Conservation (phyloP, 1,139 yeast species). For the Suhomyces taliae region DNA sequence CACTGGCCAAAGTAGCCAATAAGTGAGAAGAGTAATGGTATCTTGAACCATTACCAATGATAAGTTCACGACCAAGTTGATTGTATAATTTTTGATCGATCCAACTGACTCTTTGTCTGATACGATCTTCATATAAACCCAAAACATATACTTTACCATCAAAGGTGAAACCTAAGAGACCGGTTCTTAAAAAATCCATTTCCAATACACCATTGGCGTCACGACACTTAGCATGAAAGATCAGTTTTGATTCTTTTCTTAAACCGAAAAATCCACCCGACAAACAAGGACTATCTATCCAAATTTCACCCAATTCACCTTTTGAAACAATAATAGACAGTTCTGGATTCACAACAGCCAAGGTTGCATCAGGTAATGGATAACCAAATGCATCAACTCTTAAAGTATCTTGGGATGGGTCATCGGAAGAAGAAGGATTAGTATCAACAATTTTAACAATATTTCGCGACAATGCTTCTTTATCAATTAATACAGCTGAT, state of each 20-base stretch:
- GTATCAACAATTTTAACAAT: conserved; percentile 69
- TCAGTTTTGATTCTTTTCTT: conserved; percentile 62
- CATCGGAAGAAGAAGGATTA: conserved; percentile 57
- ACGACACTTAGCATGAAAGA: conserved; percentile 79
- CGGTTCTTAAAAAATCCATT: conserved; percentile 85
- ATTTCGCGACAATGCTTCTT: conserved; percentile 77
- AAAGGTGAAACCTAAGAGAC: conserved; percentile 81
- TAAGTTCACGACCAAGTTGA: conserved; percentile 31
- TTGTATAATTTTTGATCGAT: conserved; percentile 48
- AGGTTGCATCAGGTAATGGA: conserved; percentile 90
- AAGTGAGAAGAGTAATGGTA: conserved; percentile 87
- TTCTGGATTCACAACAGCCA: conserved; percentile 94
- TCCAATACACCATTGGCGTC: conserved; percentile 69
- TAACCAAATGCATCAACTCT: conserved; percentile 91
- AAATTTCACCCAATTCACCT: conserved; percentile 92
- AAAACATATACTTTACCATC: conserved; percentile 85
- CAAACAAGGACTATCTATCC: conserved; percentile 90
- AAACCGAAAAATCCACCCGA: conserved; percentile 89
- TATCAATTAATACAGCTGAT: conserved; percentile 76
- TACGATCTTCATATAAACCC: conserved; percentile 89
- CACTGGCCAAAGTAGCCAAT: conserved; percentile 75
- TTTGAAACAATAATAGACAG: conserved; percentile 64
- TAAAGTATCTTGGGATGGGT: conserved; percentile 49
- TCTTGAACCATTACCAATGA: conserved; percentile 43
- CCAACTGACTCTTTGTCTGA: conserved; percentile 74